These are phyloP conservation scores for Starmerella vitae DNA, from an alignment of 805 yeast species.

Conservation along the genomic window DNA sequence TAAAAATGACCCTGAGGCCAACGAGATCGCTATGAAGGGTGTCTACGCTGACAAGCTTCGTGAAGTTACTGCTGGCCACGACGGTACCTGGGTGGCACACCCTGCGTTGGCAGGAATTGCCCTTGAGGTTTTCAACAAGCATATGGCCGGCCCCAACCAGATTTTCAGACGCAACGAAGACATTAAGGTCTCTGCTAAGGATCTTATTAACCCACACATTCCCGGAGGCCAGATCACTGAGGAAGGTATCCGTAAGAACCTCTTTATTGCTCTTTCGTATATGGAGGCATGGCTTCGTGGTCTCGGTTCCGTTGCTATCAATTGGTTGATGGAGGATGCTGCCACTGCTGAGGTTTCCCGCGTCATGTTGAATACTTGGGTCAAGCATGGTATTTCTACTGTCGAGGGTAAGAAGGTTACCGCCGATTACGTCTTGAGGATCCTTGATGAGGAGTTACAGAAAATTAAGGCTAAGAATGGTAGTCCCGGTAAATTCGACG, in stretches of 20 bases:
- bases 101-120: constrained; percentile 57
- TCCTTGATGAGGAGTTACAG: constrained; percentile 43
- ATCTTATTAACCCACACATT: constrained; percentile 47
- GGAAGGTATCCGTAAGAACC: constrained; percentile 49
- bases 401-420: constrained; percentile 42
- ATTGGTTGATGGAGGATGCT: constrained; percentile 66
- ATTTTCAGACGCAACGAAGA: constrained; percentile 41
- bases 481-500: constrained; percentile 37
- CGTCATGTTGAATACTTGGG: constrained; percentile 64
- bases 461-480: constrained; percentile 38
- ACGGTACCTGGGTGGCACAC: constrained; percentile 69
- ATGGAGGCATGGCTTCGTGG: constrained; percentile 66
- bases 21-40: constrained; percentile 51
- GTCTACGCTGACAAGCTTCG: constrained; percentile 56
- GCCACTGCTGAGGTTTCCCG: constrained; percentile 71
- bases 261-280: constrained; percentile 51
- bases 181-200: constrained; percentile 41
- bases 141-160: constrained; percentile 66
- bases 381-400: constrained; percentile 45
- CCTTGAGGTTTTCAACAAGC: constrained; percentile 53
- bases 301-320: constrained; percentile 60
- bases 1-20: constrained; percentile 48
- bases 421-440: constrained; percentile 36
- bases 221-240: constrained; percentile 50
- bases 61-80: constrained; percentile 56